These are phyloP conservation scores for sorghum (Sorghum bicolor) DNA, from an alignment of 176 grass and related monocot genomes.

Conservation along the genomic window DNA sequence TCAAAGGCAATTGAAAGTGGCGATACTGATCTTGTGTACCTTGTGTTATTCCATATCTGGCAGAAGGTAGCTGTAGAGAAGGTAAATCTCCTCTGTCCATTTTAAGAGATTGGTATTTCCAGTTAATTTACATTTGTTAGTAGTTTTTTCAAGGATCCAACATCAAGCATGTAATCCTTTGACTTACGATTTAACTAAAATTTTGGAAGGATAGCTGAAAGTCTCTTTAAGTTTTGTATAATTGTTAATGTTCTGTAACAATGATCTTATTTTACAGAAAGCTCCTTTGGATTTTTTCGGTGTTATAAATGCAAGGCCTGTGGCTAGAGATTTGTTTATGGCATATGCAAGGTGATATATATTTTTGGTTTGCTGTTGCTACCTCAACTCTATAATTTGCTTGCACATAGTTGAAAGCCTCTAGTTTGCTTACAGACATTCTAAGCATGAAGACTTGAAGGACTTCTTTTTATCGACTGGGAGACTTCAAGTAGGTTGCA, in stretches of 20 bases:
- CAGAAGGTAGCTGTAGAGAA: slow-evolving; percentile 80
- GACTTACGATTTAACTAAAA: neutral
- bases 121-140: neutral
- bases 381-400: slow-evolving; percentile 1
- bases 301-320: slow-evolving; percentile 88
- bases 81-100: slow-evolving; percentile 11
- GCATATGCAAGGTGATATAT: slow-evolving; percentile 80
- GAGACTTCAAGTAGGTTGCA: slow-evolving; percentile 74
- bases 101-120: neutral
- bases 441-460: slow-evolving; percentile 96
- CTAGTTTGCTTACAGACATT: slow-evolving; percentile 52
- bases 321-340: slow-evolving; percentile 97
- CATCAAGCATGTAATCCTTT: slow-evolving; percentile 26
- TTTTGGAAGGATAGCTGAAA: slow-evolving; percentile 2
- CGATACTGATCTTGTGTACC: slow-evolving; percentile 96
- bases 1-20: slow-evolving; percentile 87
- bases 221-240: neutral
- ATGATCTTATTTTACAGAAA: slow-evolving; percentile 60
- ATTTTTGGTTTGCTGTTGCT: slow-evolving; percentile 1
- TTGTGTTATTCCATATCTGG: slow-evolving; percentile 97
- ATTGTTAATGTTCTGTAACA: slow-evolving; percentile 12
- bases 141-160: slow-evolving; percentile 1
- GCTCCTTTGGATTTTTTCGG: slow-evolving; percentile 86
- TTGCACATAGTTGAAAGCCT: slow-evolving; percentile 35
- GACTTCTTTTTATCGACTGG: slow-evolving; percentile 95